phyloP scores from a whole-genome alignment of 2,329 filamentous ascomycete species.

The Penicillium concentricum region DNA sequence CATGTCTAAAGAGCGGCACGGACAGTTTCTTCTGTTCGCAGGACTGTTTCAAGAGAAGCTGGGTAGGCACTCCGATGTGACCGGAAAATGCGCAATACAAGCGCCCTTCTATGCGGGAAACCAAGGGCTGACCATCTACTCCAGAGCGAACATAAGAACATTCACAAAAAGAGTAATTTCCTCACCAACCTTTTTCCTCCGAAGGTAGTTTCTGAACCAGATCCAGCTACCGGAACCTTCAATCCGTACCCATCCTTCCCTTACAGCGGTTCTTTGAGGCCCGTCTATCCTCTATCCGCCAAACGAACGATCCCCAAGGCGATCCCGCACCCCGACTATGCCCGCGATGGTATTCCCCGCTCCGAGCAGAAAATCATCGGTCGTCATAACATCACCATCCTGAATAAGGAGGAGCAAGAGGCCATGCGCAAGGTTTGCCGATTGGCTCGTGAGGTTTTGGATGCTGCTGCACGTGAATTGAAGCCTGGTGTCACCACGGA shows the following conservation, averaged over 20 bases:
- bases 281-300: conserved; percentile 80
- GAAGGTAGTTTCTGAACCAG: conserved; percentile 84
- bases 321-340: conserved; percentile 85
- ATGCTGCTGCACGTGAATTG: conserved; percentile 79
- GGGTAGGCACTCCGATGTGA: conserved; percentile 63
- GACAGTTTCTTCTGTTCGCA: conserved; percentile 97
- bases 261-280: conserved; percentile 78
- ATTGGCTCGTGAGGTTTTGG: conserved; percentile 84
- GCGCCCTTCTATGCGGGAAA: conserved; percentile 14
- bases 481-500: conserved; percentile 95
- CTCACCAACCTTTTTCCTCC: conserved; percentile 73
- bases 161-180: conserved; percentile 77
- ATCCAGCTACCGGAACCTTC: conserved; percentile 83
- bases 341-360: conserved; percentile 72
- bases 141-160: conserved; percentile 76
- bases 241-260: conserved; percentile 89
- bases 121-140: not conserved
- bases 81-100: conserved; percentile 23
- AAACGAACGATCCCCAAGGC: conserved; percentile 71
- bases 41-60: conserved; percentile 98
- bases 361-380: conserved; percentile 65
- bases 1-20: conserved; percentile 84
- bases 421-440: conserved; percentile 91
- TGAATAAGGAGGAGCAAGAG: conserved; percentile 77
- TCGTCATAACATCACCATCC: conserved; percentile 77